These are phyloP conservation scores for Carex kokanica DNA, from an alignment of 176 grass and related monocot genomes.

Conservation along the genomic window DNA sequence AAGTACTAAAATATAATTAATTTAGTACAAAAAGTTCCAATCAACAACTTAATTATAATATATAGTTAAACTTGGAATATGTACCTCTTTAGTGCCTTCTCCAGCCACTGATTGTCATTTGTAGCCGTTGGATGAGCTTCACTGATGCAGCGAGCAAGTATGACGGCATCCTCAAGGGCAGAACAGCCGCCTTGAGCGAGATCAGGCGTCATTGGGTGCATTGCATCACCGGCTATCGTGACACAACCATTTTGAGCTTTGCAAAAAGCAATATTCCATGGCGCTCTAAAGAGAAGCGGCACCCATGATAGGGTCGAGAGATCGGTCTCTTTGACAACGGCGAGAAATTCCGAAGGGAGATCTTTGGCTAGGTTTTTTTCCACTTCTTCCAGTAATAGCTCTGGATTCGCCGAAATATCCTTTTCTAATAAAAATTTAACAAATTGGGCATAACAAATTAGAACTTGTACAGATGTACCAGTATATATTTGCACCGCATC, in stretches of 20 bases:
- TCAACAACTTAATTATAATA: too few species aligned
- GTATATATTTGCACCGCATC: background rate
- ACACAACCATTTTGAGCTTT: background rate
- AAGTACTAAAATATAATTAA: background rate
- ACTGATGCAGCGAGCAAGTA: too few species aligned
- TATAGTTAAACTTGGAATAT: too few species aligned
- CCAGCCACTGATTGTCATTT: too few species aligned
- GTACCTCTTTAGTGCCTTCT: too few species aligned
- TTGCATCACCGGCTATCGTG: background rate
- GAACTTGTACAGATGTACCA: background rate
- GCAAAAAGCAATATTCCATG: slow-evolving; percentile 22
- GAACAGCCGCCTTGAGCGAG: too few species aligned
- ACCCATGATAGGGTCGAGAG: slow-evolving; percentile 5
- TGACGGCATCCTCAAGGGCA: too few species aligned
- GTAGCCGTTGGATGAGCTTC: too few species aligned
- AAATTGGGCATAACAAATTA: background rate
- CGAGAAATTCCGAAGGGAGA: slow-evolving; percentile 21
- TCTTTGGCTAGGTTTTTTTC: background rate
- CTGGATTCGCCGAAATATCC: slow-evolving; percentile 8
- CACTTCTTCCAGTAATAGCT: slow-evolving; percentile 23
- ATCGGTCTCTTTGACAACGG: background rate
- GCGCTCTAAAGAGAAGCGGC: slow-evolving; percentile 20
- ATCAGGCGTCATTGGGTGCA: too few species aligned
- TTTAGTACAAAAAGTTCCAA: background rate
- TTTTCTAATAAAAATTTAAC: background rate